Evolutionary conservation across 78 protist species (phyloP), one percentile per base, ranked within the genome.

Genomic region (Dictyostelium capitatum): DNA sequence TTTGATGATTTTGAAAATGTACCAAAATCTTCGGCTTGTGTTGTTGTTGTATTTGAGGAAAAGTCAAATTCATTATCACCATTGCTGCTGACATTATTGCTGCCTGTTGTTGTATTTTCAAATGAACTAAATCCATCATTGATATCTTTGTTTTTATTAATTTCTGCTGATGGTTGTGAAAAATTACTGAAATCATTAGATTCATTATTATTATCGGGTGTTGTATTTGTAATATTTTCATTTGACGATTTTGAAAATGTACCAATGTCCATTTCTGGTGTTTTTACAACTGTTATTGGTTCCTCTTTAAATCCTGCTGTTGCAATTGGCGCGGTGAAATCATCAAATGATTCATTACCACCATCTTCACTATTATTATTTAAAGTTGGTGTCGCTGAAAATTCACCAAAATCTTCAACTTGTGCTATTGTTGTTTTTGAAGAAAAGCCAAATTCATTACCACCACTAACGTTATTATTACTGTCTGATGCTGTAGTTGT

Each of bases 1-100:
- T 25, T 62, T 62, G 70, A 62, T 23, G 70, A 62, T 25, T 62
- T 62, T 7, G 37, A 62, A 62, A 62, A 62, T 62, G 70, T 25
- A 62, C 28, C 28, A 37, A 37, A 37, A 37, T 37, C 43, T 37
- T 37, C 43, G 2, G 2, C 43, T 37, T 37, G 43, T 37, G 43
- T 2, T 37, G 43, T 37, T 37, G 56, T 8, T 14, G 15, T 51
- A 37, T 37, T 37, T 37, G 43, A 3, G 43, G 43, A 3, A 37
- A 37, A 37, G 43, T 37, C 43, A 37, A 37, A 37, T 37, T 37
- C 43, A 19, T 51, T 51, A 51, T 51, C 3, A 12, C n/a, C 3
- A 51, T 51, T 51, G 15, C 43, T 37, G 43, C 2, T 37, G 43
- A n/a, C n/a, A n/a, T n/a, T n/a, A n/a, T 37, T 37, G 43, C 15